Evolutionary conservation across 805 yeast genomes (phyloP), one percentile per base, ranked within the genome.

Genomic region (Zygosaccharomyces bailii): DNA sequence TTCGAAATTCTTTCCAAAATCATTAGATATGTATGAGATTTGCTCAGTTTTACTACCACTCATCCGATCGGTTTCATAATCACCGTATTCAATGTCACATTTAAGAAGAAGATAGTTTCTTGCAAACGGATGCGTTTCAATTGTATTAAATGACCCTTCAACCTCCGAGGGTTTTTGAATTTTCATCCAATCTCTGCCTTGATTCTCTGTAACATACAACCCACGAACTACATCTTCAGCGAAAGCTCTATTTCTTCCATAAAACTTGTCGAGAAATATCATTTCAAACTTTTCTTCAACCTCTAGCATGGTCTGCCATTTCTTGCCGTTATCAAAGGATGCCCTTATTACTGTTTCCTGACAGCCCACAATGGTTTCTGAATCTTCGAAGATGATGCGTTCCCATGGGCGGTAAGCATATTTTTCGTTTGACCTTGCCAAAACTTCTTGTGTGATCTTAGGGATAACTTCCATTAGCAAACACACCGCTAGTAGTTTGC

Each of bases 311-410:
- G 42, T 39, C 32, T 17, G 25, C 42, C 42, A 39, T 11, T 39
- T 39, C 34, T 27, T 33, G 27, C 42, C 42, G 32, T 39, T 39
- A 23, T 39, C 42, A 11, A 29, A 13, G 20, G 42, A 39, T 39
- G 21, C 14, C 27, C 35, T 39, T 11, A 39, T 29, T 18, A 11
- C 17, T 39, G 18, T n/a, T 11, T 14, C 34, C 14, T n/a, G 33
- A 39, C 34, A 39, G 32, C 11, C 34, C 14, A 27, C 18, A 19
- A 39, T 39, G 17, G 42, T 30, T 24, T 27, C 42, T 29, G 42
- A 39, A 27, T 39, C 42, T 24, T 39, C 42, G 19, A 39, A 39
- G n/a, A 2, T 30, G 19, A 39, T 8, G 19, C 34, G 16, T 39
- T 39, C 18, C 34, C 34, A 39, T 20, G 34, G 25, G 18, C 14